phyloP scores from a whole-genome alignment of 768 basidiomycete genomes.

The Mycena sanguinolenta region DNA sequence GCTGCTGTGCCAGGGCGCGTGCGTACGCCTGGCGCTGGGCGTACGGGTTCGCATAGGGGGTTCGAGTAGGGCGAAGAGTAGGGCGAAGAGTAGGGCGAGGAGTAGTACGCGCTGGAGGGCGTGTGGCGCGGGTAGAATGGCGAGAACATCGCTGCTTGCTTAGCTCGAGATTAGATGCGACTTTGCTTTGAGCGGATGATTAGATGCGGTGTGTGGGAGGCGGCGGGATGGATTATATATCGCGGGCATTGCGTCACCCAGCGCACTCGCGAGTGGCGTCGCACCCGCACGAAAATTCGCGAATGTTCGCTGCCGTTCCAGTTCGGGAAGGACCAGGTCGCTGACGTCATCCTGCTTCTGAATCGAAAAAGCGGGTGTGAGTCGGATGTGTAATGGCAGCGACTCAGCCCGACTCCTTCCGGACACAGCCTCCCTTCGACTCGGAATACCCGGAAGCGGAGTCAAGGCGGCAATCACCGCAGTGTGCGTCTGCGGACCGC shows the following conservation, averaged over 20 bases:
- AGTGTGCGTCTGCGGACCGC: no score
- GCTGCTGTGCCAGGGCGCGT: slow-evolving; percentile 37
- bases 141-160: slow-evolving; percentile 30
- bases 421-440: no score
- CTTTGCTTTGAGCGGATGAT: slow-evolving; percentile 19
- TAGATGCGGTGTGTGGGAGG: slow-evolving; percentile 21
- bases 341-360: no score
- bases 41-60: no score
- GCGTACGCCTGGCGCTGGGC: slow-evolving; percentile 45
- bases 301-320: neutral
- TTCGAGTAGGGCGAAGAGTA: slow-evolving; percentile 12
- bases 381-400: no score
- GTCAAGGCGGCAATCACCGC: no score
- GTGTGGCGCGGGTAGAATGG: slow-evolving; percentile 34
- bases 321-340: no score
- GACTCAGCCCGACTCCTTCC: no score
- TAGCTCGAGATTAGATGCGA: slow-evolving; percentile 23
- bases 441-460: no score
- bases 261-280: no score
- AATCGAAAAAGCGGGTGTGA: no score
- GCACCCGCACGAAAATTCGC: slow-evolving; percentile 25
- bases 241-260: slow-evolving; percentile 28
- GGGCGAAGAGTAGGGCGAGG: slow-evolving; percentile 33
- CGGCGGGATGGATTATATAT: slow-evolving; percentile 27
- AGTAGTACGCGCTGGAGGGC: slow-evolving; percentile 36